phyloP scores from a whole-genome alignment of 441 rosid species.

The Erodium chrysanthum region DNA sequence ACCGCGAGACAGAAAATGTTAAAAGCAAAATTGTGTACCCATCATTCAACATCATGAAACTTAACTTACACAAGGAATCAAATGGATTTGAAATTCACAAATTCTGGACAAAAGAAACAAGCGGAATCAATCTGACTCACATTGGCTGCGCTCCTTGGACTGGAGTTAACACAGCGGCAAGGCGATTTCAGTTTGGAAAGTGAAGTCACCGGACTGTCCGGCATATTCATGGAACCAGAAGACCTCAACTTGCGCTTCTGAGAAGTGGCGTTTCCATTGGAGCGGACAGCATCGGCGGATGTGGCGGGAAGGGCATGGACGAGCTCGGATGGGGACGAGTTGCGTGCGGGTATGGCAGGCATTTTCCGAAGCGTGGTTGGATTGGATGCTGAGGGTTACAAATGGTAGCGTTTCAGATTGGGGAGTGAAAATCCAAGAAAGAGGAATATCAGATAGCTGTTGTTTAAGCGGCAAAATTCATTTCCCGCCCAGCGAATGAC shows the following conservation, averaged over 20 bases:
- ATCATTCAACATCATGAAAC: background rate
- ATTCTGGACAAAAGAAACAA: too few relatives aligned
- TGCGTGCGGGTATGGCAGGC: constrained; percentile 44
- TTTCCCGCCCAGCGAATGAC: background rate
- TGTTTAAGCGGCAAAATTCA: background rate
- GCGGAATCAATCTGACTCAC: constrained; percentile 19
- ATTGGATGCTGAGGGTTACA: background rate
- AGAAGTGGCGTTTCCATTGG: constrained; percentile 27
- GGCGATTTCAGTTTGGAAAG: constrained; percentile 47
- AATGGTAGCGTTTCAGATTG: background rate
- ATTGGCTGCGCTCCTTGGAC: constrained; percentile 22
- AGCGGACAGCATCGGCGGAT: constrained; percentile 19
- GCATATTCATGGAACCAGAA: constrained; percentile 10
- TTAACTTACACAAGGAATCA: background rate
- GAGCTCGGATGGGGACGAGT: constrained; percentile 21
- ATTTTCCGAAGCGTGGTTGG: constrained; percentile 21
- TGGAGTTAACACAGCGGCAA: constrained; percentile 36
- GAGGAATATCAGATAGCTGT: background rate
- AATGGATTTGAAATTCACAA: background rate
- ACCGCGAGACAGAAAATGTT: background rate
- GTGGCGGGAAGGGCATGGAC: constrained; percentile 18
- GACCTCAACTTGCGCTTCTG: constrained; percentile 56
- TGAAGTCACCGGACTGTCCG: constrained; percentile 19
- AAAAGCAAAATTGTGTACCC: background rate
- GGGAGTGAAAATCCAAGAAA: background rate